Evolutionary conservation across 768 basidiomycete species (phyloP), one percentile per base, ranked within the genome.

Genomic region (Boletus pseudo-olivaceus): DNA sequence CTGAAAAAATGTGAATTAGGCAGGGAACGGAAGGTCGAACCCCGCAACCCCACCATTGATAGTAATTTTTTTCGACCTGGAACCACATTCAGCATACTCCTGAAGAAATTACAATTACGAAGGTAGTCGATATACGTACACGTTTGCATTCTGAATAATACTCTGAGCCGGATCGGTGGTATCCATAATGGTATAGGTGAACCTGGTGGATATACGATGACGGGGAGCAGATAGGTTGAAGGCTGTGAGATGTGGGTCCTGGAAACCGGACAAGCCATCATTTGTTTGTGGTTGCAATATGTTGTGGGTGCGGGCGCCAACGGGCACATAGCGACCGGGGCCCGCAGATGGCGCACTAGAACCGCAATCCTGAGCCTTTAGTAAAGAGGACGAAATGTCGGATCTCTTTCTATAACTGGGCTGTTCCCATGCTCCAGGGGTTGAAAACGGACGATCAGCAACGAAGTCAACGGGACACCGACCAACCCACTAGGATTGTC

Each of bases 301-400:
- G 2, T 7, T 60, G 61, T 62, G 61, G 58, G 61, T 12, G 62
- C 58, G 15, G 54, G 58, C 61, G 54, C 58, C 15, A 20, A 59
- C 1, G 1, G 33, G 23, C 15, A 23, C 20, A 20, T 57, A n/a
- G 33, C 38, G 29, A 45, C 47, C 15, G 38, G 30, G 41, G 40
- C 23, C 32, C 19, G 40, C 9, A 19, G 2, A 17, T 19, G 4
- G 19, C 62, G 38, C 33, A 50, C 53, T 63, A 34, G 30, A 51
- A 39, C 52, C 57, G 32, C 40, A n/a, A 27, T 32, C 10, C 14
- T 26, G 23, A 38, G 15, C 37, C 0, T 42, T 26, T 9, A 27
- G 23, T 29, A 14, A 4, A 34, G n/a, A 7, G 34, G 11, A 23
- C 10, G 15, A 34, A 20, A 9, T 40, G 11, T 19, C 9, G 23